Evolutionary conservation across 371 early-diverging fungal genomes (phyloP).

Genomic region (Dichotomocladium elegans): DNA sequence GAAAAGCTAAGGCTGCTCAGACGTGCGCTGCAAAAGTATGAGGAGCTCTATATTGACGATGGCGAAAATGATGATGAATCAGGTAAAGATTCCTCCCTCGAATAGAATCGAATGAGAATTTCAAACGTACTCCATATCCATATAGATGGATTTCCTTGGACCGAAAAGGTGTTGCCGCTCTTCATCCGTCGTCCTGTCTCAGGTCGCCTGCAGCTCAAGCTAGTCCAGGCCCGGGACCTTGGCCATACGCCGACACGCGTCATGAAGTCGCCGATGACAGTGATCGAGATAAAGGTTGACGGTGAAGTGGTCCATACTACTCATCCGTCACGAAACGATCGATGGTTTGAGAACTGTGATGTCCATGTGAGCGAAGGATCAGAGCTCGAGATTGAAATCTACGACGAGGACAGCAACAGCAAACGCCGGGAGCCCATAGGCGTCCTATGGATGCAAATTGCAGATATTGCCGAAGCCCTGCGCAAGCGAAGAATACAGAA

Average conservation of each 20-base stretch:
- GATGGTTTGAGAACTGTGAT: slow-evolving; percentile 78
- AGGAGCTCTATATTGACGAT: slow-evolving; percentile 75
- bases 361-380: slow-evolving; percentile 82
- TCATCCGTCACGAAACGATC: slow-evolving; percentile 53
- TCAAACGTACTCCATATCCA: background rate
- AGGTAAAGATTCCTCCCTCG: slow-evolving; percentile 19
- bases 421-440: slow-evolving; percentile 62
- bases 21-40: slow-evolving; percentile 80
- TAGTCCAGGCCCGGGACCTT: slow-evolving; percentile 63
- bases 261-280: slow-evolving; percentile 57
- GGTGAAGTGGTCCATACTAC: slow-evolving; percentile 69
- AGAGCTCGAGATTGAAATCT: slow-evolving; percentile 87
- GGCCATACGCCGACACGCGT: slow-evolving; percentile 65
- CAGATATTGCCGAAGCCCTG: slow-evolving; percentile 75
- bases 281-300: slow-evolving; percentile 80
- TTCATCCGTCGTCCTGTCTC: slow-evolving; percentile 66
- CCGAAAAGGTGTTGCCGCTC: slow-evolving; percentile 11
- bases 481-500: slow-evolving; percentile 51
- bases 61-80: slow-evolving; percentile 72
- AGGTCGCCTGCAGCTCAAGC: slow-evolving; percentile 66
- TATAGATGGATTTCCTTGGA: background rate
- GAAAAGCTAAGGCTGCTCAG: slow-evolving; percentile 79
- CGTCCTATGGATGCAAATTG: slow-evolving; percentile 78
- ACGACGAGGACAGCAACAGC: slow-evolving; percentile 62
- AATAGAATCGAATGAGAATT: background rate